A percentile compares a stretch with the other conserved stretches of the same genome.
These are phyloP conservation scores for Ambrosia hybrid DNA, from an alignment of 140 eudicot species.

Conservation along the genomic window DNA sequence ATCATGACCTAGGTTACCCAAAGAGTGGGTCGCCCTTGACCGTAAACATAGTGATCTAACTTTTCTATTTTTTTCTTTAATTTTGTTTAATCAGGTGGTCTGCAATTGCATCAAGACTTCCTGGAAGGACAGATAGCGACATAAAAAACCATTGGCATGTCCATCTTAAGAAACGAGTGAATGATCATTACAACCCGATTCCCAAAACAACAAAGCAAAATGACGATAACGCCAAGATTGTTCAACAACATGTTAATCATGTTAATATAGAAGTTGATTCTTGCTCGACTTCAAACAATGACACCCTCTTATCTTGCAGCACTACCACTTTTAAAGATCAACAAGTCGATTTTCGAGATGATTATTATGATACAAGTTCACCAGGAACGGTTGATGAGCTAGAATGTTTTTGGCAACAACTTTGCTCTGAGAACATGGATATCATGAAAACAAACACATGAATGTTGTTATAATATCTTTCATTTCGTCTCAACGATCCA, in stretches of 20 bases:
- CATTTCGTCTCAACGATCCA: background rate
- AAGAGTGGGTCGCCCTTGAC: background rate
- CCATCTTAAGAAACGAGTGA: background rate
- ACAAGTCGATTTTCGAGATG: background rate
- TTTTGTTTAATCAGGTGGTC: background rate
- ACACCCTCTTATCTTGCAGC: too few species aligned
- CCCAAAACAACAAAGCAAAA: too few species aligned
- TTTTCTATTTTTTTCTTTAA: too few species aligned
- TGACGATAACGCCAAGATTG: too few species aligned
- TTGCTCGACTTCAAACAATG: too few species aligned
- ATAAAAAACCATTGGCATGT: background rate
- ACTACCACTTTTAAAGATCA: background rate
- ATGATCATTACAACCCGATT: too few species aligned
- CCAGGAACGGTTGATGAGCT: conserved; percentile 6
- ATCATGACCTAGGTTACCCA: background rate
- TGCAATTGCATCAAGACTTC: conserved; percentile 7
- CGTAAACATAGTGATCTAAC: background rate
- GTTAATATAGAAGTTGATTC: too few species aligned
- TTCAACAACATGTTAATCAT: too few species aligned
- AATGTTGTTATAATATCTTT: background rate
- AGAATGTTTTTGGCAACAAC: conserved; percentile 1
- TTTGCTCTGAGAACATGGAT: background rate
- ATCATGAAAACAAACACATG: background rate
- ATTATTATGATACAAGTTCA: background rate
- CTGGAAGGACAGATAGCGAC: background rate